Conservation (phyloP, 495 filamentous ascomycete genomes). For the Aspergillus hancockii region DNA sequence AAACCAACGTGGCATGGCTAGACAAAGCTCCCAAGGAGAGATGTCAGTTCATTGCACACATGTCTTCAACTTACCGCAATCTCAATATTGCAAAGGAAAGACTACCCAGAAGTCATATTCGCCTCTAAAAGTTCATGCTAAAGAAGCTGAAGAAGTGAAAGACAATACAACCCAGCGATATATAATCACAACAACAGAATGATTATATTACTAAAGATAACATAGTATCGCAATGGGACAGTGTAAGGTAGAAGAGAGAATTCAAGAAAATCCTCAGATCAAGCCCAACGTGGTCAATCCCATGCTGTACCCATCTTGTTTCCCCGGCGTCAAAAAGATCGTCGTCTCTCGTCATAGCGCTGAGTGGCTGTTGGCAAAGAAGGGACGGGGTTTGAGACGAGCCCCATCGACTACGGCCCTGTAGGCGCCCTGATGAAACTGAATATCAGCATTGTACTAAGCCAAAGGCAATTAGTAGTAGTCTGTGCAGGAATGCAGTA, state of each 20-base stretch:
- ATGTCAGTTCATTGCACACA: neutral
- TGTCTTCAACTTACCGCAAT: constrained; percentile 23
- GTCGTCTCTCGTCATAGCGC: constrained; percentile 9
- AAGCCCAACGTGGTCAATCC: constrained; percentile 12
- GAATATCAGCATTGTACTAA: constrained; percentile 22
- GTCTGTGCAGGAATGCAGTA: neutral
- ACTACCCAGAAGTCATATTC: constrained; percentile 30
- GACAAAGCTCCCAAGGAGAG: neutral
- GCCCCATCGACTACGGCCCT: constrained; percentile 20
- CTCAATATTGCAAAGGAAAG: constrained; percentile 21
- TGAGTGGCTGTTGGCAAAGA: constrained; percentile 16
- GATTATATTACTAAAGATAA: neutral
- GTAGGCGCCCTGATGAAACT: constrained; percentile 44
- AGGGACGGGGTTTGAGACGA: constrained; percentile 29
- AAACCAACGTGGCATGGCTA: neutral
- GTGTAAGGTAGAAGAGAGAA: constrained; percentile 9
- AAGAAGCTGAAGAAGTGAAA: constrained; percentile 4
- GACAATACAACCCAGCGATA: constrained; percentile 3
- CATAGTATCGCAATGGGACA: neutral
- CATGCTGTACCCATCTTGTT: constrained; percentile 17
- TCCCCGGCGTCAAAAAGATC: constrained; percentile 22
- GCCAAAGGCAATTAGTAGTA: constrained; percentile 4
- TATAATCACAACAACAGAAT: neutral
- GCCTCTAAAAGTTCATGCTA: constrained; percentile 31
- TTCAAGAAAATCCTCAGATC: constrained; percentile 10